Base-by-base conservation (phyloP, 2,329 filamentous ascomycete genomes). In the Trichoderma lentiforme region DNA sequence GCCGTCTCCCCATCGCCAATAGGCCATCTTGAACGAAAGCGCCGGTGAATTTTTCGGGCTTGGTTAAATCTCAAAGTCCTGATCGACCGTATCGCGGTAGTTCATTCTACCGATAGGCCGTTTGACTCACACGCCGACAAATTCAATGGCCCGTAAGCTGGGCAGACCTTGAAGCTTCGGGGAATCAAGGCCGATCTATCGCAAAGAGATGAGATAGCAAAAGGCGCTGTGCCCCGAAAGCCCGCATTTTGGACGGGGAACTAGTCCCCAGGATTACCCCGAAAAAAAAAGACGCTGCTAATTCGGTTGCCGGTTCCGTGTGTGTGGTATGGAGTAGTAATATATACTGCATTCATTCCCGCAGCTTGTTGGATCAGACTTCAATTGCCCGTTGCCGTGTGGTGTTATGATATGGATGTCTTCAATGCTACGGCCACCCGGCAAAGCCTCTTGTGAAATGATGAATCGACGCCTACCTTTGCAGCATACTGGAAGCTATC, bases 71-170 rank as follows among this genome's bases (percentile, higher is more conserved):
- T 24, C 36, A 26, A 47, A 7, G 21, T 43, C 51, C 43, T 43
- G 53, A 68, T 57, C 34, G 53, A 68, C n/a, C 53, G 24, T n/a
- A 51, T 61, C 26, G 66, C 56, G 39, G 66, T 24, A 69, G 26
- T 39, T 43, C 26, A 39, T 60, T 67, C 24, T 43, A 14, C 39
- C 57, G 66, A 58, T 15, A 28, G 14, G 18, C 15, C 18, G 32
- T 32, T 61, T 60, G 65, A 69, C 18, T 69, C 65, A 61, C 65
- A 30, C 63, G 32, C 64, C 51, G 64, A 67, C 34, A 30, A 30
- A 9, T 58, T 18, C 26, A 30, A 34, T 12, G 11, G 8, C 28
- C 26, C 56, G 15, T 58, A 28, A 18, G 15, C 18, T 62, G 34
- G 34, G 14, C 15, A n/a, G 60, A 28, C 24, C n/a, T 39, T 39